These are phyloP conservation scores for Neopestalotiopsis sp. DNA, from an alignment of 2,329 filamentous ascomycete genomes.

Conservation along the genomic window DNA sequence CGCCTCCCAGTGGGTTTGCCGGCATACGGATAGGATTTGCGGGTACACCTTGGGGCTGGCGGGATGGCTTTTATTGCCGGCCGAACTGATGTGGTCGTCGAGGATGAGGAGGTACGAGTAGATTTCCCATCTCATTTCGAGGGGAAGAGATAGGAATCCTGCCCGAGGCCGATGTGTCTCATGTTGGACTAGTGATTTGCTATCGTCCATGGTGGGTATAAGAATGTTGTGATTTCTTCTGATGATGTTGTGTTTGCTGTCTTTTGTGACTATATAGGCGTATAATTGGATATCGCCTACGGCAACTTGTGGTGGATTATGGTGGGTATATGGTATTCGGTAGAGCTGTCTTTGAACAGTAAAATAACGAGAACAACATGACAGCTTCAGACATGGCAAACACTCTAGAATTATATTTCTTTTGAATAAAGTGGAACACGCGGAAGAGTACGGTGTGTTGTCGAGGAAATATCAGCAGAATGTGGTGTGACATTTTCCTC, in stretches of 20 bases:
- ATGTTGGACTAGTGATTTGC: neutral
- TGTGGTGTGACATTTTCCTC: slow-evolving; percentile 3
- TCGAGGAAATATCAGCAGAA: neutral
- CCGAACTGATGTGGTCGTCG: slow-evolving; percentile 26
- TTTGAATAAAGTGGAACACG: neutral
- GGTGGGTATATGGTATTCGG: neutral
- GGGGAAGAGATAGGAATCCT: slow-evolving; percentile 45
- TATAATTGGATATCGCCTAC: neutral
- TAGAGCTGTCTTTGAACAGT: neutral
- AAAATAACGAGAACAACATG: neutral
- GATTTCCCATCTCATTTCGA: slow-evolving; percentile 53
- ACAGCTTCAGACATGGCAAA: neutral
- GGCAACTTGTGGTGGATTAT: neutral
- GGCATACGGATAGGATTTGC: slow-evolving; percentile 45
- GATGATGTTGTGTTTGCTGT: neutral
- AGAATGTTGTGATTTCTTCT: neutral
- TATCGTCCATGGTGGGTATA: neutral
- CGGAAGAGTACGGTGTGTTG: neutral
- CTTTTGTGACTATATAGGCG: neutral
- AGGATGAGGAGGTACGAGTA: slow-evolving; percentile 48
- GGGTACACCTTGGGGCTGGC: slow-evolving; percentile 40
- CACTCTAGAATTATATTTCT: neutral
- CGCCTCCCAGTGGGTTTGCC: slow-evolving; percentile 47
- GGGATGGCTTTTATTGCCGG: slow-evolving; percentile 10
- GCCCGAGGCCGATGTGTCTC: slow-evolving; percentile 4